Conservation (phyloP, 140 eudicot genomes). For the Oenanthe javanica region DNA sequence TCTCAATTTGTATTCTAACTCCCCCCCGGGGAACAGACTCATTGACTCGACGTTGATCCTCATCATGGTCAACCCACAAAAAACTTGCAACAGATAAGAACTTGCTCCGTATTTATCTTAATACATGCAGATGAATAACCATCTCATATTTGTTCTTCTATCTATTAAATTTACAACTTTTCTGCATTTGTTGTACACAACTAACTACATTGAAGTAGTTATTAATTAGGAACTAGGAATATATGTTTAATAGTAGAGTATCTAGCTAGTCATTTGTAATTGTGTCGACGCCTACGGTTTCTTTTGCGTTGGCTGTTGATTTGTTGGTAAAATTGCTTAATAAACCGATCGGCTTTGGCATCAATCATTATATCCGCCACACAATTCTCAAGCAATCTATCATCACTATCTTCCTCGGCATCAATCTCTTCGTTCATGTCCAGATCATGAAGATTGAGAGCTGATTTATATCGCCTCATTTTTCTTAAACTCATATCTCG, state of each 20-base stretch:
- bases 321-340: constrained; percentile 43
- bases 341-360: constrained; percentile 48
- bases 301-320: constrained; percentile 25
- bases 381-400: constrained; percentile 25
- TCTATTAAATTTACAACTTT: not conserved
- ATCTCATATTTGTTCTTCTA: not conserved
- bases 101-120: too few relatives aligned
- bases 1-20: too few relatives aligned
- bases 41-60: too few relatives aligned
- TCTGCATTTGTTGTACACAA: not conserved
- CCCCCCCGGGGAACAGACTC: too few relatives aligned
- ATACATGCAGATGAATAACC: not conserved
- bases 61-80: too few relatives aligned
- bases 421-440: not conserved
- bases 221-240: not conserved
- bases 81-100: too few relatives aligned
- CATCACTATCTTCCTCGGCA: constrained; percentile 14
- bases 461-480: constrained; percentile 5
- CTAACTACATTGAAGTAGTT: not conserved
- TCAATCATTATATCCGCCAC: constrained; percentile 43
- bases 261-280: not conserved
- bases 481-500: not conserved
- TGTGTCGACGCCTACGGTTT: not conserved
- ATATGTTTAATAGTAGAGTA: not conserved
- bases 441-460: constrained; percentile 9